Evolutionary conservation across 129 eudicot genomes (phyloP).

Genomic region (Flaveria brownii): DNA sequence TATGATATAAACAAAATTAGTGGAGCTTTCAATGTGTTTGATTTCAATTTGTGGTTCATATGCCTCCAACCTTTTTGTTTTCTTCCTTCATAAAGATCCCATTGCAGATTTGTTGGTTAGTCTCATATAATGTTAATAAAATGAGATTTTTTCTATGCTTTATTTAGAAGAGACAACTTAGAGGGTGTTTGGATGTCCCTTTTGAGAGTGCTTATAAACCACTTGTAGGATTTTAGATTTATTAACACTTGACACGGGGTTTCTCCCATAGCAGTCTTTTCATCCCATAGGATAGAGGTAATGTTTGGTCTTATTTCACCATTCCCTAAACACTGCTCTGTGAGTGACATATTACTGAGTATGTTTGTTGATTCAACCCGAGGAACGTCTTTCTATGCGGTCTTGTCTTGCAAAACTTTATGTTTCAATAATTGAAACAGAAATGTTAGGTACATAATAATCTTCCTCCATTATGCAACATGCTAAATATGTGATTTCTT

Average conservation of each 20-base stretch:
- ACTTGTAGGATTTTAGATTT: not conserved
- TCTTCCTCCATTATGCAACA: not conserved
- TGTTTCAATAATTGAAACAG: constrained; percentile 9
- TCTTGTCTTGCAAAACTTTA: not conserved
- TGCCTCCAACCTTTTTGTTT: constrained; percentile 13
- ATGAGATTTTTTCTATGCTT: not conserved
- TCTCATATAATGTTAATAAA: not conserved
- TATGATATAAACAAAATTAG: constrained; percentile 12
- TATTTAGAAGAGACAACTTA: not conserved
- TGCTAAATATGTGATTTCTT: constrained; percentile 1
- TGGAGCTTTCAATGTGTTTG: constrained; percentile 16
- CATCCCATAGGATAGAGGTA: no score
- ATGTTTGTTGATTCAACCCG: not conserved
- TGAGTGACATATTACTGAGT: no score
- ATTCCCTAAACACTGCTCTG: no score
- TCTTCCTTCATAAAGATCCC: constrained; percentile 1
- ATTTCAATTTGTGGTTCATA: not conserved
- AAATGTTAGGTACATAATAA: not conserved
- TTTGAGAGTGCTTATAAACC: not conserved
- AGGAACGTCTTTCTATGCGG: not conserved
- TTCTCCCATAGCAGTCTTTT: no score
- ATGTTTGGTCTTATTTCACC: no score
- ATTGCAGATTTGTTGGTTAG: not conserved
- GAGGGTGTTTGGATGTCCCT: constrained; percentile 1
- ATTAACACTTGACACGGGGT: no score